Base-by-base conservation (phyloP, 805 yeast species). In the Ogataea sp. region DNA sequence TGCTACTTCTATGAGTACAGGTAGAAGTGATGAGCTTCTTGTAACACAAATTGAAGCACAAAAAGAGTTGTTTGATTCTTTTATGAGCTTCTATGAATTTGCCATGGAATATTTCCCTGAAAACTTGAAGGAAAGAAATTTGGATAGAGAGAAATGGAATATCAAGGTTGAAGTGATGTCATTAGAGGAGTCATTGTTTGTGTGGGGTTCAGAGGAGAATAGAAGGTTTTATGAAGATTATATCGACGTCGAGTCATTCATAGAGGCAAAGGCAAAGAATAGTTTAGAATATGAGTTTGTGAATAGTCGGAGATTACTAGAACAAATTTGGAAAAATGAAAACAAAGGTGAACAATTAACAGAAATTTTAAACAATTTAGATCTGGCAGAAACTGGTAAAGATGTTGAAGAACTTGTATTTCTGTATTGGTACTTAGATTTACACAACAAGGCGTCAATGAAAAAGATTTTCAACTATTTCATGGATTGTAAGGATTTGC, bases 371-470 rank as follows among this genome's bases (percentile, higher is more conserved):
- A 32, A 28, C 27, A 43, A 28, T 35, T 46, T 59, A 35, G 57
- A 61, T 46, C 41, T 30, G 73, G 70, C 70, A 0, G 52, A 59
- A 3, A 62, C 71, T 1, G 73, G 66, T 8, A 63, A 67, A 35
- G 78, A 70, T 16, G 59, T 80, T 16, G 83, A 79, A 42, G 56
- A 61, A 3, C 55, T 72, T 5, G 72, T 70, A 1, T 43, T 53
- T 14, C 65, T 63, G 8, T 80, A 73, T 55, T 73, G 82, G 73
- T 39, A 44, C 3, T 46, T 58, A n/a, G 59, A 58, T 8, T 58
- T 86, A 20, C 73, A 80, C 52, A 84, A 83, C 51, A 85, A 81
- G 55, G 88, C 93, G 0, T 77, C 94, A 0, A 71, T 69, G 36
- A 73, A 76, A 45, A 65, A 86, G 46, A 52, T 88, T 7, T 51